phyloP scores from a whole-genome alignment of 768 basidiomycete genomes.

The Mycena epipterygia region DNA sequence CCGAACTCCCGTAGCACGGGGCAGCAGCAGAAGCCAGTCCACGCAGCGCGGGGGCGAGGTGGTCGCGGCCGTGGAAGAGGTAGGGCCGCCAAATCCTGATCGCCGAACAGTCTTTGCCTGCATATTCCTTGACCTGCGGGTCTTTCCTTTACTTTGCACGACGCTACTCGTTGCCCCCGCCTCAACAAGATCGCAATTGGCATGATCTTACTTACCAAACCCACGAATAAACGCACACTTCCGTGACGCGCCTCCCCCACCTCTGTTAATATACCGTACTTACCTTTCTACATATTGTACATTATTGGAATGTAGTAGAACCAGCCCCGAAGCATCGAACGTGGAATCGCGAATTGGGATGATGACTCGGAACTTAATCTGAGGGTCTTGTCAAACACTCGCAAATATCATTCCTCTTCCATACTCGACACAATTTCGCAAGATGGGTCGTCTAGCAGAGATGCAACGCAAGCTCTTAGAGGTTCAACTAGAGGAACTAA shows the following conservation, averaged over 20 bases:
- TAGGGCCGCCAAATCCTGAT: slow-evolving; percentile 37
- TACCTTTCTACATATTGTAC: slow-evolving; percentile 27
- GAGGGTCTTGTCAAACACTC: background rate
- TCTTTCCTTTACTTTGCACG: slow-evolving; percentile 16
- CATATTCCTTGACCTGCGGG: slow-evolving; percentile 15
- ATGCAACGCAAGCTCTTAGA: slow-evolving; percentile 94
- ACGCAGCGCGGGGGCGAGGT: slow-evolving; percentile 50
- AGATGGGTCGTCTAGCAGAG: slow-evolving; percentile 96
- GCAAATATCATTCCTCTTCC: background rate
- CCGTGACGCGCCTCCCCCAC: background rate
- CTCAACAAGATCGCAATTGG: slow-evolving; percentile 1
- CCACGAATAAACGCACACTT: background rate
- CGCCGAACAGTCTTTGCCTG: background rate
- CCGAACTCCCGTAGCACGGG: slow-evolving; percentile 15
- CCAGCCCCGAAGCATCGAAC: too few species aligned
- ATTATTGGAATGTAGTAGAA: slow-evolving; percentile 15
- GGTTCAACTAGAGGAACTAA: slow-evolving; percentile 44
- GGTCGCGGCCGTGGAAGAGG: slow-evolving; percentile 52
- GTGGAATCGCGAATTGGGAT: too few species aligned
- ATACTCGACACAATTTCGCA: slow-evolving; percentile 23
- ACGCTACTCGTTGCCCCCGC: background rate
- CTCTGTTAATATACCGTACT: slow-evolving; percentile 30
- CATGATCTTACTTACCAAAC: background rate
- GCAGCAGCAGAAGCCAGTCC: slow-evolving; percentile 30
- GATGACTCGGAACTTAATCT: too few species aligned